Conservation (phyloP, 805 yeast genomes). For the Komagataella populi region DNA sequence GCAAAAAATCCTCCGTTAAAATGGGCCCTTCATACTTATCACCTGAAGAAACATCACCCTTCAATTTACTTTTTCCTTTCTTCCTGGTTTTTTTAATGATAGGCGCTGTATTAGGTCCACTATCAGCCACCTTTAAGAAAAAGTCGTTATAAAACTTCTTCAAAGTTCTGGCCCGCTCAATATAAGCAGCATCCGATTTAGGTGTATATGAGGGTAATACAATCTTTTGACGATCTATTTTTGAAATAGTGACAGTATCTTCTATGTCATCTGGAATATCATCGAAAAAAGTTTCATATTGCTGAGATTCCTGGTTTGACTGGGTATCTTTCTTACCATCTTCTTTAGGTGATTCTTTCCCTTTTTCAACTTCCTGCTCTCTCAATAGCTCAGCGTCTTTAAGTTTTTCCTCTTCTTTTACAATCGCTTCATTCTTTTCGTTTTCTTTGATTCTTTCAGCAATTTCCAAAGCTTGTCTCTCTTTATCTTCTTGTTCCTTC, state of each 20-base stretch:
- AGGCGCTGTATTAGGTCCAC: background rate
- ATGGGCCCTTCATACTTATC: constrained; percentile 2
- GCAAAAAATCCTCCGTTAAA: constrained; percentile 1
- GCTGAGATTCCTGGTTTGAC: background rate
- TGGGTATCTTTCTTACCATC: background rate
- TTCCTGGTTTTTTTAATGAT: background rate
- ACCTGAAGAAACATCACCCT: background rate
- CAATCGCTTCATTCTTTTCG: background rate
- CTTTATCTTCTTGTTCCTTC: background rate
- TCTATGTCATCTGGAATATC: background rate
- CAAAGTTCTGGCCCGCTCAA: background rate
- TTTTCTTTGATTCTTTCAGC: background rate
- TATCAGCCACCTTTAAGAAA: background rate
- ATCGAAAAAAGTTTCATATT: background rate
- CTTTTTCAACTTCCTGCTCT: background rate
- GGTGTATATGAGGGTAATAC: background rate
- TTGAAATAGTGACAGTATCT: background rate
- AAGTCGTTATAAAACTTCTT: background rate
- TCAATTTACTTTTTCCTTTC: background rate
- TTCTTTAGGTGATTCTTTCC: background rate
- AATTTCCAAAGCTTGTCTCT: background rate
- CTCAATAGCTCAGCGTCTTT: background rate
- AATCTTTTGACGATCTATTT: background rate
- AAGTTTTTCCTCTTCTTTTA: background rate
- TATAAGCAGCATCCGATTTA: background rate